Evolutionary conservation across 148 eudicot species (phyloP), one percentile per base, ranked within the genome.

Genomic region (Suaeda aralocaspica): DNA sequence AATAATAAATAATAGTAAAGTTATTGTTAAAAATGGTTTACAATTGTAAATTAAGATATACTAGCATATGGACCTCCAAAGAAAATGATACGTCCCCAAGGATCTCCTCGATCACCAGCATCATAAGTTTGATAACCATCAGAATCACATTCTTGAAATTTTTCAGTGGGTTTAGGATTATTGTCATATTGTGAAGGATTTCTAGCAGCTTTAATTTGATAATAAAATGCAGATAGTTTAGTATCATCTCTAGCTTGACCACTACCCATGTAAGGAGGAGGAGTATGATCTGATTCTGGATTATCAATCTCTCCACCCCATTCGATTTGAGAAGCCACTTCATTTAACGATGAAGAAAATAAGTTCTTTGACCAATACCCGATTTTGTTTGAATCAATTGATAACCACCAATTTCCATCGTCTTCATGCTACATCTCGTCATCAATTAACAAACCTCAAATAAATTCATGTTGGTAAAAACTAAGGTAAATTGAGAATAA

Each of bases 331-430:
- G 7, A n/a, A 0, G 71, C 66, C 31, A 16, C 12, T 1, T 44
- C 77, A 11, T 1, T 29, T 33, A 66, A 22, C 1, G n/a, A 12
- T 0, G 36, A 44, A 22, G n/a, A n/a, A n/a, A 74, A 74, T 34
- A 74, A 29, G 6, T 0, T 46, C 12, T 66, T 58, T 1, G 77
- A 49, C 66, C 71, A 74, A 58, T 74, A 74, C 9, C 77, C 71
- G 5, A 73, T 22, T 65, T 29, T 29, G 1, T 11, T 14, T 0
- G 1, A 3, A 19, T 0, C 28, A 0, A 53, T 18, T n/a, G 64
- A 56, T 57, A 73, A 3, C 76, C 71, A 73, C 76, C 76, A 73
- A 66, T 73, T 44, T 44, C 71, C 76, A 1, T 66, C 76, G 12
- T 66, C 66, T 62, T 50, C 14, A 41, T 64, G 44, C 69, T 59